Conservation (phyloP, 2,329 filamentous ascomycete species). For the Aspergillus felis region DNA sequence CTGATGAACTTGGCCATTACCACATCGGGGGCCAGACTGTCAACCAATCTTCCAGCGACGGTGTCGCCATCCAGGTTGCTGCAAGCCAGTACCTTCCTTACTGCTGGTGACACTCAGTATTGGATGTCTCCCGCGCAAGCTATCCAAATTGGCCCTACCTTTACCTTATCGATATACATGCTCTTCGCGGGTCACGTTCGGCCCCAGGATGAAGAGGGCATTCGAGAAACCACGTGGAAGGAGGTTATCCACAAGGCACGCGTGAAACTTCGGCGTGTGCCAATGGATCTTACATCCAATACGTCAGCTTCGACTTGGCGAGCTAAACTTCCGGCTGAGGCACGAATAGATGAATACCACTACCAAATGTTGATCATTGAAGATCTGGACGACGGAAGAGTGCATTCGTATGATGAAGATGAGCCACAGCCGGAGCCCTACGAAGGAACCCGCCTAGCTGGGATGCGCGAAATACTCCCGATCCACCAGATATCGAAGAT, state of each 20-base stretch:
- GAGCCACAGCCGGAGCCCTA: constrained; percentile 55
- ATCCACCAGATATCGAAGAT: constrained; percentile 80
- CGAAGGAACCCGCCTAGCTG: constrained; percentile 59
- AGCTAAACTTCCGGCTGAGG: constrained; percentile 36
- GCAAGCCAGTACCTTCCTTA: constrained; percentile 89
- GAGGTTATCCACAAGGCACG: constrained; percentile 92
- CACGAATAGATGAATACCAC: constrained; percentile 60
- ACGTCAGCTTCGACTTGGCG: constrained; percentile 11
- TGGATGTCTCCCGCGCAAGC: constrained; percentile 58
- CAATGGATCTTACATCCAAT: constrained; percentile 49
- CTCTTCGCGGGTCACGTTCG: constrained; percentile 77
- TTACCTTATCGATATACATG: constrained; percentile 90
- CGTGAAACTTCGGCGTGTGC: constrained; percentile 72
- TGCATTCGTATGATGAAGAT: constrained; percentile 62
- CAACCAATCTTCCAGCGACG: constrained; percentile 70
- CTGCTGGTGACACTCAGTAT: constrained; percentile 80
- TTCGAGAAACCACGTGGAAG: constrained; percentile 78
- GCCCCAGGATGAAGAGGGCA: constrained; percentile 52
- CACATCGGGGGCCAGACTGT: constrained; percentile 83
- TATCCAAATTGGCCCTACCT: constrained; percentile 82
- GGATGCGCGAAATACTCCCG: constrained; percentile 63
- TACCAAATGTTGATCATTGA: constrained; percentile 82
- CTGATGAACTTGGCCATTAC: constrained; percentile 91
- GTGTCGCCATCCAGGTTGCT: constrained; percentile 87
- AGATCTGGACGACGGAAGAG: constrained; percentile 69